Percentiles rank a stretch among this genome's conserved stretches.
Conservation (phyloP, 2,329 filamentous ascomycete genomes). For the Beauveria pseudobassiana region DNA sequence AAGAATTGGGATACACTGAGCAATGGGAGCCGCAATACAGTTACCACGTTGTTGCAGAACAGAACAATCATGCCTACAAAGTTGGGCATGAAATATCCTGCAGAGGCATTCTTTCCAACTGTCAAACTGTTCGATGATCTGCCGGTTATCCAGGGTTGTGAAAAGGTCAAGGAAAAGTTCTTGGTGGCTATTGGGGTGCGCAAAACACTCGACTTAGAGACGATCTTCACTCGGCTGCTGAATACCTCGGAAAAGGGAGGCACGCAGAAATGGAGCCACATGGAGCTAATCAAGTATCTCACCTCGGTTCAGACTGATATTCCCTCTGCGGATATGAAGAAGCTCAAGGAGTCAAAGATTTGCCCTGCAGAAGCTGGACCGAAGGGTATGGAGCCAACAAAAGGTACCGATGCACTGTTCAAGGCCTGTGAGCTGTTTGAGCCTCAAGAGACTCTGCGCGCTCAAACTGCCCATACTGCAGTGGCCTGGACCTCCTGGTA, state of each 20-base stretch:
- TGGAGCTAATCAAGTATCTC: constrained; percentile 91
- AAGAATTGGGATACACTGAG: constrained; percentile 85
- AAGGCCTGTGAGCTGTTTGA: constrained; percentile 75
- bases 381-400: constrained; percentile 44
- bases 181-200: constrained; percentile 76
- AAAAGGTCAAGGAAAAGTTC: constrained; percentile 85
- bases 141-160: constrained; percentile 68
- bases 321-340: constrained; percentile 70
- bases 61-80: constrained; percentile 83
- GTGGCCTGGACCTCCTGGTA: constrained; percentile 64
- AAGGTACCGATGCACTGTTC: constrained; percentile 50
- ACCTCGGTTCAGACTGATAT: constrained; percentile 87
- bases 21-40: constrained; percentile 53
- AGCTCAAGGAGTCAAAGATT: constrained; percentile 69
- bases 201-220: constrained; percentile 90
- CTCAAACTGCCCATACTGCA: constrained; percentile 70
- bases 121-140: constrained; percentile 94
- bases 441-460: constrained; percentile 63
- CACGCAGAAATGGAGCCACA: constrained; percentile 77
- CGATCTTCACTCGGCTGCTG: constrained; percentile 83
- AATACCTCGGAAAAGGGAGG: constrained; percentile 45
- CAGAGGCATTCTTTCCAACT: constrained; percentile 84
- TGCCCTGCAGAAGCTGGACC: constrained; percentile 68
- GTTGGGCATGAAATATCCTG: constrained; percentile 76
- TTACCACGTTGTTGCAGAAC: constrained; percentile 57